These are phyloP conservation scores for Clavispora asparagi DNA, from an alignment of 805 yeast genomes.

Conservation along the genomic window DNA sequence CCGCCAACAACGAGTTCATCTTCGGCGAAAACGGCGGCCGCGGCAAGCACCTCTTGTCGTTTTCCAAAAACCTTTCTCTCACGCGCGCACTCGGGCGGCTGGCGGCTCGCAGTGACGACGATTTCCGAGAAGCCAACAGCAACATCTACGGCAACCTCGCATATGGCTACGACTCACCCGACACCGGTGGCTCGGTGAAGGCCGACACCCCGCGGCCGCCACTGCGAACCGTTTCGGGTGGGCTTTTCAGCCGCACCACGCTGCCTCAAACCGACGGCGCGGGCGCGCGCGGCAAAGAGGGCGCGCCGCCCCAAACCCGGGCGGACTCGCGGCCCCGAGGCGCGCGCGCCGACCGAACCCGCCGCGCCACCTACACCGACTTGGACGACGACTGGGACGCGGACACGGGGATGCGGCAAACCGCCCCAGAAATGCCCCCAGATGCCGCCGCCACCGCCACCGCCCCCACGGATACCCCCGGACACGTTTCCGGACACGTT, in stretches of 20 bases:
- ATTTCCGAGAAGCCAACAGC: slow-evolving; percentile 26
- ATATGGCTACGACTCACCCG: slow-evolving; percentile 18
- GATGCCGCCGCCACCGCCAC: too few relatives aligned
- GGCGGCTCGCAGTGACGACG: slow-evolving; percentile 10
- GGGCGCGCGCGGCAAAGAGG: not conserved
- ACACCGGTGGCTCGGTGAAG: slow-evolving; percentile 9
- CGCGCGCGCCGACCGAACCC: not conserved
- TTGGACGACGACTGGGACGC: slow-evolving; percentile 93
- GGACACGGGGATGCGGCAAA: too few relatives aligned
- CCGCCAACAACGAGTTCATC: slow-evolving; percentile 49
- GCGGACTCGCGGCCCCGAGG: too few relatives aligned
- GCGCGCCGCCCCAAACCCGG: not conserved
- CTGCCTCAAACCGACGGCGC: not conserved
- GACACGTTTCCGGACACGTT: too few relatives aligned
- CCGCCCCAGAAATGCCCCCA: too few relatives aligned
- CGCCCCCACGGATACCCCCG: too few relatives aligned
- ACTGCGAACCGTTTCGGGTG: not conserved
- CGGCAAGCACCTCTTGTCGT: slow-evolving; percentile 53
- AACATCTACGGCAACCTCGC: slow-evolving; percentile 35
- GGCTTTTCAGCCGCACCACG: slow-evolving; percentile 1
- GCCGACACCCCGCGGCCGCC: not conserved
- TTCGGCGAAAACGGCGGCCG: slow-evolving; percentile 67
- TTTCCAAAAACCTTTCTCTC: slow-evolving; percentile 41
- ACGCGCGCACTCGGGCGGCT: slow-evolving; percentile 21
- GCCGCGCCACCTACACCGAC: slow-evolving; percentile 48